Percentiles rank a stretch among this genome's conserved stretches.
phyloP scores from a whole-genome alignment of 768 basidiomycete species.

The Ramaria rubella region DNA sequence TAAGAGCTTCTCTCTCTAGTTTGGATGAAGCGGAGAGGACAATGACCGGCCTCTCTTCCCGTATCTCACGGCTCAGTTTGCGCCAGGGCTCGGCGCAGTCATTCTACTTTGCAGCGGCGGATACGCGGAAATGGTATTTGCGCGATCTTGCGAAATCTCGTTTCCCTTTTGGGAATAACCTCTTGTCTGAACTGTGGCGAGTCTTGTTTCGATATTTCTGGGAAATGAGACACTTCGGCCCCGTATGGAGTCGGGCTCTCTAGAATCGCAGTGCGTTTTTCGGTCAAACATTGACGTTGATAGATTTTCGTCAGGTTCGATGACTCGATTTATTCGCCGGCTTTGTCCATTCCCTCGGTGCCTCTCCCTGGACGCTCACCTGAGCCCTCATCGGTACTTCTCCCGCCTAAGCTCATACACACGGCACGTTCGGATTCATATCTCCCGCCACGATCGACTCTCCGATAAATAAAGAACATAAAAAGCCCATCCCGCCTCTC shows the following conservation, averaged over 20 bases:
- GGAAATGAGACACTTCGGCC: constrained; percentile 1
- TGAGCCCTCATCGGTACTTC: constrained; percentile 1
- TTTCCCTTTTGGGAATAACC: constrained; percentile 2
- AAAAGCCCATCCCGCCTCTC: constrained; percentile 4
- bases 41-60: constrained; percentile 1
- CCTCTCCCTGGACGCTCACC: background rate
- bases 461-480: constrained; percentile 12
- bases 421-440: background rate
- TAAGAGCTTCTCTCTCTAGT: background rate
- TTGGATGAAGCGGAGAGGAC: background rate
- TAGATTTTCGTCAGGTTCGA: background rate
- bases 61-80: background rate
- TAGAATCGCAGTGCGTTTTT: background rate
- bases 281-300: background rate
- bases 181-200: background rate
- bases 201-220: background rate
- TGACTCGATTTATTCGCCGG: background rate
- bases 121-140: background rate
- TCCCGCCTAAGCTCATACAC: constrained; percentile 4
- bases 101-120: background rate
- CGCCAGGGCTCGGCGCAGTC: background rate
- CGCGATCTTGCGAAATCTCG: constrained; percentile 4
- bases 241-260: background rate
- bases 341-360: background rate
- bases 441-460: constrained; percentile 5